Conservation (phyloP, 2,329 filamentous ascomycete genomes). For the Xylariaceae sp. region DNA sequence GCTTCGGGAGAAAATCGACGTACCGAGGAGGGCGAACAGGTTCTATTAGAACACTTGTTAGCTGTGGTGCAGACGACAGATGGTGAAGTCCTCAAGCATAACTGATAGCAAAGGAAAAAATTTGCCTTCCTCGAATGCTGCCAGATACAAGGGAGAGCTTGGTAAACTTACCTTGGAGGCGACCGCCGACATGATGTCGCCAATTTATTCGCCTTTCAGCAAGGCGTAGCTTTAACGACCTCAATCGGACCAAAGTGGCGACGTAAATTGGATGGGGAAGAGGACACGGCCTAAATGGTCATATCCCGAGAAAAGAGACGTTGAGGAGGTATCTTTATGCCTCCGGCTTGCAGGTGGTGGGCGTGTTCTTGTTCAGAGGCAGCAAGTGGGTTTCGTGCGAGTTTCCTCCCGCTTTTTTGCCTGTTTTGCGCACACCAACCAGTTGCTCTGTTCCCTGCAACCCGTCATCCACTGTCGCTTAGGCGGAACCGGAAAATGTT, state of each 20-base stretch:
- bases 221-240: conserved; percentile 38
- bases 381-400: conserved; percentile 9
- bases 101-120: not conserved
- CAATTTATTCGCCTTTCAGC: conserved; percentile 47
- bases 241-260: conserved; percentile 28
- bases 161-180: conserved; percentile 49
- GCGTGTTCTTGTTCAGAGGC: conserved; percentile 10
- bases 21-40: conserved; percentile 98
- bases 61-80: conserved; percentile 11
- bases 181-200: conserved; percentile 59
- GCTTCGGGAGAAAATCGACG: conserved; percentile 25
- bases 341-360: conserved; percentile 11
- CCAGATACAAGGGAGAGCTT: not conserved
- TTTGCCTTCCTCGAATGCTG: too few species aligned
- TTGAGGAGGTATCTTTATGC: conserved; percentile 12
- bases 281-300: conserved; percentile 34
- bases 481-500: conserved; percentile 8
- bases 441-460: conserved; percentile 3
- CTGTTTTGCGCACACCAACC: conserved; percentile 16
- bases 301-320: conserved; percentile 27
- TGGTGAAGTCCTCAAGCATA: conserved; percentile 11
- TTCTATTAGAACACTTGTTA: conserved; percentile 56
- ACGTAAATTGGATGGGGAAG: conserved; percentile 20
- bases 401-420: conserved; percentile 10
- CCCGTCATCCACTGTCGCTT: conserved; percentile 7